phyloP scores from a whole-genome alignment of 2,329 filamentous ascomycete species.

The Sphaerulina vaccinii region DNA sequence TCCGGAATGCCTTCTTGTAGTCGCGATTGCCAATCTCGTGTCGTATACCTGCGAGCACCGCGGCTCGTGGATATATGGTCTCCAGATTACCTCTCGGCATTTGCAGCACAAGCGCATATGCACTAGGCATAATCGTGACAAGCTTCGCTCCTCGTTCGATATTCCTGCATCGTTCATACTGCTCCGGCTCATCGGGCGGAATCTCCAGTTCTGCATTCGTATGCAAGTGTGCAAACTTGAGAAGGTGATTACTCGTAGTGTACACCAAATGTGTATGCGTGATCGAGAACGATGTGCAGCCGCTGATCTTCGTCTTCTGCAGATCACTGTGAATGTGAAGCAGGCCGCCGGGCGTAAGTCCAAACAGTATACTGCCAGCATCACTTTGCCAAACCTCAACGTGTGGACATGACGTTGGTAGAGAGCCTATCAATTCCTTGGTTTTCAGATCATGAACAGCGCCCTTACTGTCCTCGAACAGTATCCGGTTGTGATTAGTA shows the following conservation, averaged over 20 bases:
- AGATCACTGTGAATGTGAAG: constrained; percentile 53
- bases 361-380: constrained; percentile 50
- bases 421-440: constrained; percentile 11
- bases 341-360: constrained; percentile 72
- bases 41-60: constrained; percentile 88
- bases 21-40: constrained; percentile 75
- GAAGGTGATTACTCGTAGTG: constrained; percentile 85
- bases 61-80: constrained; percentile 87
- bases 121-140: constrained; percentile 84
- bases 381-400: constrained; percentile 39
- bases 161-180: constrained; percentile 85
- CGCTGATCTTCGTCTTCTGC: constrained; percentile 70
- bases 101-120: constrained; percentile 81
- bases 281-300: constrained; percentile 86
- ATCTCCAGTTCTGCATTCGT: constrained; percentile 66
- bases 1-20: constrained; percentile 79
- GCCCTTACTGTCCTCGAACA: constrained; percentile 26
- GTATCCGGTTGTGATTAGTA: constrained; percentile 25
- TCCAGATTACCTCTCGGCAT: constrained; percentile 96
- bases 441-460: constrained; percentile 15
- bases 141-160: constrained; percentile 86
- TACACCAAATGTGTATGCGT: constrained; percentile 83
- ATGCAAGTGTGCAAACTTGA: constrained; percentile 89
- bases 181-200: constrained; percentile 83
- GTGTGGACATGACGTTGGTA: constrained; percentile 30